Base-by-base conservation (phyloP, 148 eudicot genomes). In the Simmondsia chinensis region DNA sequence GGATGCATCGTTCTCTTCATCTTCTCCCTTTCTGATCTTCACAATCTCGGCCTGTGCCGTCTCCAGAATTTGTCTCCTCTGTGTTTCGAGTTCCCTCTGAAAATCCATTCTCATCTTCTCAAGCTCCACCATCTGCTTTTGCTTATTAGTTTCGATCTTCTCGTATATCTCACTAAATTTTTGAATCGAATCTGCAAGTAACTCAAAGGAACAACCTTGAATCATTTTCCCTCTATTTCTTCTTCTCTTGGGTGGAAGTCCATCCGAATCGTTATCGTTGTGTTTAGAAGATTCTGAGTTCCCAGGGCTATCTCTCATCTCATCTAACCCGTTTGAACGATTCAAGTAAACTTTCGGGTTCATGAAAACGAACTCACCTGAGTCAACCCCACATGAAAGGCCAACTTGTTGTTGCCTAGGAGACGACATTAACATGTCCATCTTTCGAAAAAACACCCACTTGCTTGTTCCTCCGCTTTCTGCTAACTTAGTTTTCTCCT, bases 31-130 rank as follows among this genome's bases (percentile, higher is more conserved):
- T 36, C 81, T 34, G 36, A 85, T 72, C 52, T 65, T 81, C 16
- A 54, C 72, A 54, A 85, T 77, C 56, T 85, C 80, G 1, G 75
- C 76, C 46, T 58, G 77, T 23, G 76, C 74, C 49, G 66, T 77
- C 74, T 81, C 82, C 46, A 85, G 46, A 25, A 85, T 75, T 41
- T 77, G 62, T 56, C 66, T 69, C 59, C 60, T 77, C 62, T 85
- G 78, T 43, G 60, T 14, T 56, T 81, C 95, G 61, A 85, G 39
- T 28, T 85, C 80, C 26, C 74, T 73, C 23, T 70, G 75, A 47
- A 81, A 81, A 45, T 81, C 83, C 74, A 81, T 75, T 57, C 86
- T 72, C 76, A 81, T 75, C 23, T 75, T 81, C 47, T 77, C 91
- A 20, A 85, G 39, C 59, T 77, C 89, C 13, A 61, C 18, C 75